These are phyloP conservation scores for Nymphaea thermarum DNA, from an alignment of 164 flowering plant species.

Conservation along the genomic window DNA sequence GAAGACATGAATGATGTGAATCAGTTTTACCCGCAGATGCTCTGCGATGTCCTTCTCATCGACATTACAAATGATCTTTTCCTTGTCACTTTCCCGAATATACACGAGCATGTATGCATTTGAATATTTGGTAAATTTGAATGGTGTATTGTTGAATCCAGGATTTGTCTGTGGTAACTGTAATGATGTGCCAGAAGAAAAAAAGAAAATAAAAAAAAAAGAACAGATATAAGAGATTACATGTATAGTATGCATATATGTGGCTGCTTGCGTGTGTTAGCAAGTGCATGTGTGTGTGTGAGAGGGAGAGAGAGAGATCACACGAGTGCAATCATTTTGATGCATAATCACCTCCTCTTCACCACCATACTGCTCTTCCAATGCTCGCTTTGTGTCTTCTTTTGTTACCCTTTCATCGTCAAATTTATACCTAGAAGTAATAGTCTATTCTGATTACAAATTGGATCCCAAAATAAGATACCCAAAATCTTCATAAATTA, in stretches of 20 bases:
- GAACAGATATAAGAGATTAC: too few species aligned
- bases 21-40: slow-evolving; percentile 54
- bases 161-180: slow-evolving; percentile 88
- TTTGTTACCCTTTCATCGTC: slow-evolving; percentile 91
- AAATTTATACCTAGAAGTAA: slow-evolving; percentile 59
- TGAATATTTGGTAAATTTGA: slow-evolving; percentile 83
- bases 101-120: slow-evolving; percentile 97
- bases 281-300: background rate
- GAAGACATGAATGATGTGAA: background rate
- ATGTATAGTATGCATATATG: background rate
- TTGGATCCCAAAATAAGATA: background rate
- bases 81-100: slow-evolving; percentile 85
- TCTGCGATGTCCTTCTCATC: slow-evolving; percentile 90
- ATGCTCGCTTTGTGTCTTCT: slow-evolving; percentile 66
- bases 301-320: background rate
- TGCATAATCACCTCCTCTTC: slow-evolving; percentile 60
- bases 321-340: background rate
- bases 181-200: slow-evolving; percentile 5
- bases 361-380: slow-evolving; percentile 90
- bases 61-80: slow-evolving; percentile 73
- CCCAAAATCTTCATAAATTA: background rate
- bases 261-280: background rate
- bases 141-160: slow-evolving; percentile 75
- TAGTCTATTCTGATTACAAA: background rate
- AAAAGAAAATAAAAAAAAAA: too few species aligned